A percentile compares a stretch with the other conserved stretches of the same genome.
These are phyloP conservation scores for Spathaspora girioi DNA, from an alignment of 805 yeast species.

Conservation along the genomic window DNA sequence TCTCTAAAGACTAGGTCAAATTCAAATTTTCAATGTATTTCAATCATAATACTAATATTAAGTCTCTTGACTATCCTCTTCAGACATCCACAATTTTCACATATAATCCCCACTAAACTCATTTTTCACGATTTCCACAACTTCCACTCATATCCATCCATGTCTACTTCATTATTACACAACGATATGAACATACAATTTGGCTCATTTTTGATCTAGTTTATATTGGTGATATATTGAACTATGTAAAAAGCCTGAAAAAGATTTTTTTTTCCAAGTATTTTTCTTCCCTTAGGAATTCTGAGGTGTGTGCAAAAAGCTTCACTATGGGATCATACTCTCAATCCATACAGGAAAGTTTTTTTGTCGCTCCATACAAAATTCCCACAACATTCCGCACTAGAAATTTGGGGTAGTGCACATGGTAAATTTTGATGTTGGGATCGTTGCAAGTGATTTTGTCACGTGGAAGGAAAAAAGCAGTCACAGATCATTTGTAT, in stretches of 20 bases:
- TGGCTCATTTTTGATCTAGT: constrained; percentile 23
- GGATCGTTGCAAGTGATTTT: neutral
- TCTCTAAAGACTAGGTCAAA: no score
- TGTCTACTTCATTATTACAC: neutral
- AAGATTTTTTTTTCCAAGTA: constrained; percentile 7
- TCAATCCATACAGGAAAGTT: neutral
- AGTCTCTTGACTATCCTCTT: neutral
- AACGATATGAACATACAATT: constrained; percentile 24
- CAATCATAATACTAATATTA: neutral
- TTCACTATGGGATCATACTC: neutral
- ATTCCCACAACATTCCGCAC: neutral
- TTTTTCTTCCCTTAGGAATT: constrained; percentile 1
- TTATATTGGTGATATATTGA: constrained; percentile 8
- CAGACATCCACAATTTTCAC: neutral
- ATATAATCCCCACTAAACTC: neutral
- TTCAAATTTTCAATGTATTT: no score
- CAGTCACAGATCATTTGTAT: constrained; percentile 7
- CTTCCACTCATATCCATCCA: neutral
- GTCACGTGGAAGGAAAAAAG: constrained; percentile 6
- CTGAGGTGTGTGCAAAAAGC: neutral
- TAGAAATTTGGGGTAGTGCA: neutral
- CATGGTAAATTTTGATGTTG: neutral
- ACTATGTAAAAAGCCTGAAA: constrained; percentile 6
- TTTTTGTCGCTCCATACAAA: neutral
- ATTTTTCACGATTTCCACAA: neutral